Evolutionary conservation across 352 stramenopile species (phyloP).

Genomic region (Globisporangium canariense): DNA sequence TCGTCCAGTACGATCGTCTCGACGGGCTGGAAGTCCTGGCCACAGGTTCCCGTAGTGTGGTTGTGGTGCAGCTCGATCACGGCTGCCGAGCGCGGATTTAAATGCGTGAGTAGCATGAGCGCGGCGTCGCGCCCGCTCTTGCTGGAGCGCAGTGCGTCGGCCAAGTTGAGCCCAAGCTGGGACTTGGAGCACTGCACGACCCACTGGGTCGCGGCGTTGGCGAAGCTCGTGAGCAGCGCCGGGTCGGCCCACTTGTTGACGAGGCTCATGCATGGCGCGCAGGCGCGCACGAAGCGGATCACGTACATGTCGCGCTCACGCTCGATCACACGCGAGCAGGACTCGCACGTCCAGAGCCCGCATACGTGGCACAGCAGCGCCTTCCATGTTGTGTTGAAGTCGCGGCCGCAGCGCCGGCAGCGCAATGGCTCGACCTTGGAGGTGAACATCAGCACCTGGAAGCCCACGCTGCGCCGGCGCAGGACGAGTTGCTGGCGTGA

Average conservation of each 20-base stretch:
- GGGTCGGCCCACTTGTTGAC: conserved; percentile 52
- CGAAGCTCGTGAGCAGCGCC: conserved; percentile 28
- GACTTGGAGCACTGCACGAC: conserved; percentile 30
- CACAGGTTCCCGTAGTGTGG: conserved; percentile 3
- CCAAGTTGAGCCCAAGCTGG: conserved; percentile 43
- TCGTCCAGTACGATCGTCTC: conserved; percentile 3
- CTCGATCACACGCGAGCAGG: conserved; percentile 55
- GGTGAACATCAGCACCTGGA: conserved; percentile 42
- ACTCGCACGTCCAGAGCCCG: conserved; percentile 43
- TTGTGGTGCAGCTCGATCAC: conserved; percentile 37
- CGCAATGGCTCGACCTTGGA: conserved; percentile 9
- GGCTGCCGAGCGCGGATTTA: conserved; percentile 21
- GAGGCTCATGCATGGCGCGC: conserved; percentile 37
- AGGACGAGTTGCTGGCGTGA: conserved; percentile 46
- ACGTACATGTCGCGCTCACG: conserved; percentile 39
- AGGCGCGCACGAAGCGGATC: conserved; percentile 52
- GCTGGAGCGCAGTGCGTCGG: conserved; percentile 31
- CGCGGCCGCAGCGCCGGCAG: conserved; percentile 43
- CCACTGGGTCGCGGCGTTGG: conserved; percentile 25
- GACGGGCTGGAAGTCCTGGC: conserved; percentile 5
- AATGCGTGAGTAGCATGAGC: conserved; percentile 30
- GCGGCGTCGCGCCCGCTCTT: conserved; percentile 30
- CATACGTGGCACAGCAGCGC: conserved; percentile 50
- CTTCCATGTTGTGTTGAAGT: conserved; percentile 48
- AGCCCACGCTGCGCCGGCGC: conserved; percentile 42